Evolutionary conservation across 768 basidiomycete species (phyloP).

Genomic region (Tricholomella constricta): DNA sequence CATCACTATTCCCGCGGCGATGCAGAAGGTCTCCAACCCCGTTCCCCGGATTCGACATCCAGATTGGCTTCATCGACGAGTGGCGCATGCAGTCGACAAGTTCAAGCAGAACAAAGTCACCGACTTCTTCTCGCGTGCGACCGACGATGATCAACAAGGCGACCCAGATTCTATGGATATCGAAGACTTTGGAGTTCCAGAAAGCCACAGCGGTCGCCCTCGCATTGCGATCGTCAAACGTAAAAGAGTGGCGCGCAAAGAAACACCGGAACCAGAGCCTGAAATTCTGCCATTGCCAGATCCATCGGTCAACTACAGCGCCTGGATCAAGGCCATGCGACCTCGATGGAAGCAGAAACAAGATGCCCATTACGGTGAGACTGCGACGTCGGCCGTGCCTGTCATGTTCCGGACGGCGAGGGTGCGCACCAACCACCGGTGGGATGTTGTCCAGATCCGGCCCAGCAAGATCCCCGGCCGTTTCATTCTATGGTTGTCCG

Average conservation of each 20-base stretch:
- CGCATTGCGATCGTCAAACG: constrained; percentile 58
- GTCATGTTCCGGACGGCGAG: constrained; percentile 72
- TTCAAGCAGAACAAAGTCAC: constrained; percentile 98
- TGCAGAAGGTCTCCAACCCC: constrained; percentile 96
- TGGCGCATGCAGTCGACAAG: constrained; percentile 88
- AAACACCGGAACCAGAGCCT: constrained; percentile 44
- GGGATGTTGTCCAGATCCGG: constrained; percentile 94
- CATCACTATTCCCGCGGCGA: constrained; percentile 98
- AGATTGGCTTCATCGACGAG: constrained; percentile 93
- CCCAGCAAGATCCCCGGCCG: constrained; percentile 76
- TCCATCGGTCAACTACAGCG: constrained; percentile 63
- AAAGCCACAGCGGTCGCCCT: constrained; percentile 27
- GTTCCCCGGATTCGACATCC: constrained; percentile 96
- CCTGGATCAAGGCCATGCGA: constrained; percentile 77
- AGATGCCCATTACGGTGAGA: constrained; percentile 45
- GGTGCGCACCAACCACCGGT: constrained; percentile 63
- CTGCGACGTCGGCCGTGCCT: constrained; percentile 51
- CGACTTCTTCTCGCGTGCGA: constrained; percentile 76
- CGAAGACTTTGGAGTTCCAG: constrained; percentile 53
- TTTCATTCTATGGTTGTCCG: constrained; percentile 85
- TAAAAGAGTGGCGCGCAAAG: constrained; percentile 40
- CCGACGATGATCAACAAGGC: constrained; percentile 30
- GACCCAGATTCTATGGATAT: constrained; percentile 51
- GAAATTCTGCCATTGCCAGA: constrained; percentile 57
- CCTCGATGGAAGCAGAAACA: constrained; percentile 72